Percentiles rank a stretch among this genome's conserved stretches.
phyloP scores from a whole-genome alignment of 2,329 filamentous ascomycete genomes.

The Hymenoscyphus fraxineus region DNA sequence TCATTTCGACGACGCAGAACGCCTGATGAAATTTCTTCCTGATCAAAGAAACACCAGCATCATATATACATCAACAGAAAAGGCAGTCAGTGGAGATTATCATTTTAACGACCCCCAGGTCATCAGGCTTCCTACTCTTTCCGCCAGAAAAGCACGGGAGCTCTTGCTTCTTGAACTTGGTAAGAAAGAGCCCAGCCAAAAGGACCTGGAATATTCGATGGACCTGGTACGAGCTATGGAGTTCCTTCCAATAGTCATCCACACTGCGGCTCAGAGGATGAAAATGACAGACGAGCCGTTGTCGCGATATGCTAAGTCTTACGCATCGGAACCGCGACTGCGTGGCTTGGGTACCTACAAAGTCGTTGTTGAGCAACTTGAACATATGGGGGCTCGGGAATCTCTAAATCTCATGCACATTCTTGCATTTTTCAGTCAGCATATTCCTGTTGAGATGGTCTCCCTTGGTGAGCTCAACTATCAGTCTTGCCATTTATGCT shows the following conservation, averaged over 20 bases:
- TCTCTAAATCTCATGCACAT: constrained; percentile 63
- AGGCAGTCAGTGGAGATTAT: constrained; percentile 51
- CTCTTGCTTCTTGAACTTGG: constrained; percentile 61
- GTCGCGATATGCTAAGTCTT: constrained; percentile 56
- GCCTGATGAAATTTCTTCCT: constrained; percentile 59
- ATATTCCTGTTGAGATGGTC: constrained; percentile 64
- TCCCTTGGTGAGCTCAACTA: constrained; percentile 44
- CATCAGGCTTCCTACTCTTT: constrained; percentile 53
- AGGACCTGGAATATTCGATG: constrained; percentile 52
- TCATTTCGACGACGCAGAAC: constrained; percentile 54
- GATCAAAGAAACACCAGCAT: constrained; percentile 59
- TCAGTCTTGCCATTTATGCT: neutral
- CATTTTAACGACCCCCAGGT: constrained; percentile 56
- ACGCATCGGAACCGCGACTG: constrained; percentile 52
- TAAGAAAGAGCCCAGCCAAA: constrained; percentile 49
- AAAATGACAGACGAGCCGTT: constrained; percentile 59
- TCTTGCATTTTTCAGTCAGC: constrained; percentile 61
- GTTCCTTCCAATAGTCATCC: constrained; percentile 63
- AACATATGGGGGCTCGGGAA: constrained; percentile 44
- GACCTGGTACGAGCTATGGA: constrained; percentile 62
- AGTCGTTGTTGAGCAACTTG: constrained; percentile 47
- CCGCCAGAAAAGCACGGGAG: constrained; percentile 53
- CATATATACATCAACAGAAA: constrained; percentile 65
- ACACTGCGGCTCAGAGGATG: constrained; percentile 60
- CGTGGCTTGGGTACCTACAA: constrained; percentile 46